These are phyloP conservation scores for Lachnellula subtilissima DNA, from an alignment of 2,329 filamentous ascomycete genomes.

Conservation along the genomic window DNA sequence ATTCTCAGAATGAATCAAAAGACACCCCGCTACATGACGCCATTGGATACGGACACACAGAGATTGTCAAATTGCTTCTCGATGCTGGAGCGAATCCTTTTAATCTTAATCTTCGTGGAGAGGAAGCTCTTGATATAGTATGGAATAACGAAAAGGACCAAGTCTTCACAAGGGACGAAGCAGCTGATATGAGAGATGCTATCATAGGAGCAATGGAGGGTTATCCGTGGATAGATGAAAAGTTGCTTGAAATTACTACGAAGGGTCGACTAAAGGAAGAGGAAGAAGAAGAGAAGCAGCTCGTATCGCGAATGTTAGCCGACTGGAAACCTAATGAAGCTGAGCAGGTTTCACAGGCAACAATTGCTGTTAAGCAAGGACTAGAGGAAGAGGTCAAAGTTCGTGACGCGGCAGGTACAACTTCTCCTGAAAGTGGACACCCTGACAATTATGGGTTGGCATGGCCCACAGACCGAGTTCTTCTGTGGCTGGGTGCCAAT, in stretches of 20 bases:
- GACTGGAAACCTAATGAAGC: too few species aligned
- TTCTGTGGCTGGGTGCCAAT: constrained; percentile 82
- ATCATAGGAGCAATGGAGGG: constrained; percentile 58
- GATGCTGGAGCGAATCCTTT: constrained; percentile 86
- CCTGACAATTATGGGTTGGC: constrained; percentile 46
- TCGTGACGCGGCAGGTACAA: too few species aligned
- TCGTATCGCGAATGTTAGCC: too few species aligned
- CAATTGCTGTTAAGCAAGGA: too few species aligned
- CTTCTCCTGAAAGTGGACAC: too few species aligned
- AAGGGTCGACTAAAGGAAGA: too few species aligned
- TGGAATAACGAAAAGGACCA: constrained; percentile 66
- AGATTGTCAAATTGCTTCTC: constrained; percentile 79
- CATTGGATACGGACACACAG: constrained; percentile 88
- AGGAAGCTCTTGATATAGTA: constrained; percentile 84
- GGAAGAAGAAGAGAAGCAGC: too few species aligned
- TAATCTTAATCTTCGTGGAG: constrained; percentile 84
- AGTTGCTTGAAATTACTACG: too few species aligned
- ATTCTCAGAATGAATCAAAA: constrained; percentile 73
- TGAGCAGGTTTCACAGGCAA: too few species aligned
- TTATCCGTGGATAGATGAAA: constrained; percentile 26
- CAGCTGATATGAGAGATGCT: constrained; percentile 62
- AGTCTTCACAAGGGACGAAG: constrained; percentile 9
- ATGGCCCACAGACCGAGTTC: constrained; percentile 84
- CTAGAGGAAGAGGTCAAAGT: too few species aligned
- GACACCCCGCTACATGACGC: constrained; percentile 94